phyloP scores from a whole-genome alignment of 176 grass and related monocot species.

The Zoysia japonica region DNA sequence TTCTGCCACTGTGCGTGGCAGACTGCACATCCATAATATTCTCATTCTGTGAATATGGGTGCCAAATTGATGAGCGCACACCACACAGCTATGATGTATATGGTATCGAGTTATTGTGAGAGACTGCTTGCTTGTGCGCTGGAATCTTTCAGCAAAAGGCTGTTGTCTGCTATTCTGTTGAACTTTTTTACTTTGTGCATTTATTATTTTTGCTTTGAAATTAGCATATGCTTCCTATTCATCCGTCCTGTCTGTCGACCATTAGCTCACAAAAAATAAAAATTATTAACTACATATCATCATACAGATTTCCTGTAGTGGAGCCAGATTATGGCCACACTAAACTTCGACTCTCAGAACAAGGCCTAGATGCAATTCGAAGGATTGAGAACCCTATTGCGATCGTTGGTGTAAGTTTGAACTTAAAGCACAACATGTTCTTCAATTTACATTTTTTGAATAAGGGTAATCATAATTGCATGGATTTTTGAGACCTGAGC shows the following conservation, averaged over 20 bases:
- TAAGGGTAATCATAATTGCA: neutral
- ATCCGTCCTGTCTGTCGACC: neutral
- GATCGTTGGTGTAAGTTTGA: slow-evolving; percentile 74
- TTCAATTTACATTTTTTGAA: neutral
- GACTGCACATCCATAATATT: no score
- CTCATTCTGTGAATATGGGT: no score
- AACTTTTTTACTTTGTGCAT: no score
- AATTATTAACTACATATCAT: neutral
- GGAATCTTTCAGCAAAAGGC: no score
- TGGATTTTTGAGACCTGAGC: neutral
- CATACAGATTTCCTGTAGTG: slow-evolving; percentile 90
- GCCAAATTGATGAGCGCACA: no score
- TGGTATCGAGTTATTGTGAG: neutral
- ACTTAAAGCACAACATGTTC: neutral
- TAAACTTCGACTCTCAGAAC: slow-evolving; percentile 75
- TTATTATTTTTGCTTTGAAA: neutral
- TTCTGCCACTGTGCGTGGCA: no score
- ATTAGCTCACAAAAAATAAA: neutral
- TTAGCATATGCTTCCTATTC: neutral
- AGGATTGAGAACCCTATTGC: slow-evolving; percentile 86
- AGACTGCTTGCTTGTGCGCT: no score
- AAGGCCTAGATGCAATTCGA: slow-evolving; percentile 92
- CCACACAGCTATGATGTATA: no score
- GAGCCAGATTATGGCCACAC: slow-evolving; percentile 95
- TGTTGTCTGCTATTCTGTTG: no score